Percentiles rank a stretch among this genome's conserved stretches.
phyloP scores from a whole-genome alignment of 1,139 yeast species.

The Meyerozyma sp. region DNA sequence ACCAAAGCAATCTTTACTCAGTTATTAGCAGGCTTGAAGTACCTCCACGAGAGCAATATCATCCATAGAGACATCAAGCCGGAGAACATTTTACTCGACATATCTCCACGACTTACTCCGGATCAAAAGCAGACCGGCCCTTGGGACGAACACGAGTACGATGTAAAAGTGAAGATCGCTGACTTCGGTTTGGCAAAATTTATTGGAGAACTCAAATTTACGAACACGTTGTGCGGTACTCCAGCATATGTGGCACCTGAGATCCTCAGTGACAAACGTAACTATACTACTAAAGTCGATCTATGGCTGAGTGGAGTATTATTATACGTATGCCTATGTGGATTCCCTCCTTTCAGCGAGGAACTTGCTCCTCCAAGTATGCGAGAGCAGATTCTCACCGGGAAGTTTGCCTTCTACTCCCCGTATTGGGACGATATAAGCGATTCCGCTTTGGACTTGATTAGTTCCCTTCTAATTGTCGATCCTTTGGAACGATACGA shows the following conservation, averaged over 20 bases:
- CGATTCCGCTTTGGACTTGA: slow-evolving; percentile 61
- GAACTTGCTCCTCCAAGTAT: slow-evolving; percentile 75
- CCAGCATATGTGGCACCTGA: slow-evolving; percentile 65
- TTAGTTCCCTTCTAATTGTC: slow-evolving; percentile 54
- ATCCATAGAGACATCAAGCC: slow-evolving; percentile 91
- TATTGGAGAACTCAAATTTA: slow-evolving; percentile 23
- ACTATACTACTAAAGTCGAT: slow-evolving; percentile 68
- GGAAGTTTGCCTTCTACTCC: slow-evolving; percentile 66
- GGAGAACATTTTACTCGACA: slow-evolving; percentile 78
- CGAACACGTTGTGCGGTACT: slow-evolving; percentile 24
- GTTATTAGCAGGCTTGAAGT: slow-evolving; percentile 54
- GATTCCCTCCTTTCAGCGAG: slow-evolving; percentile 82
- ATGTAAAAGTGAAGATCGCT: slow-evolving; percentile 67
- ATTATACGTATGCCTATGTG: slow-evolving; percentile 71
- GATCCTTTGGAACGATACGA: slow-evolving; percentile 51
- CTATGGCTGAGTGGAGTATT: slow-evolving; percentile 80
- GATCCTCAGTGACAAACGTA: slow-evolving; percentile 48
- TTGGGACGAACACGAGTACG: slow-evolving; percentile 60
- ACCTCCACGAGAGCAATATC: slow-evolving; percentile 67
- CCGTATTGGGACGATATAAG: slow-evolving; percentile 75
- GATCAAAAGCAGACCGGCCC: slow-evolving; percentile 63
- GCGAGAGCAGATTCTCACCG: slow-evolving; percentile 67
- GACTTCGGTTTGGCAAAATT: slow-evolving; percentile 44
- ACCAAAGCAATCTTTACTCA: slow-evolving; percentile 58
- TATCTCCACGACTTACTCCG: slow-evolving; percentile 36